Evolutionary conservation across 441 rosid genomes (phyloP).

Genomic region (Daphne laureola): DNA sequence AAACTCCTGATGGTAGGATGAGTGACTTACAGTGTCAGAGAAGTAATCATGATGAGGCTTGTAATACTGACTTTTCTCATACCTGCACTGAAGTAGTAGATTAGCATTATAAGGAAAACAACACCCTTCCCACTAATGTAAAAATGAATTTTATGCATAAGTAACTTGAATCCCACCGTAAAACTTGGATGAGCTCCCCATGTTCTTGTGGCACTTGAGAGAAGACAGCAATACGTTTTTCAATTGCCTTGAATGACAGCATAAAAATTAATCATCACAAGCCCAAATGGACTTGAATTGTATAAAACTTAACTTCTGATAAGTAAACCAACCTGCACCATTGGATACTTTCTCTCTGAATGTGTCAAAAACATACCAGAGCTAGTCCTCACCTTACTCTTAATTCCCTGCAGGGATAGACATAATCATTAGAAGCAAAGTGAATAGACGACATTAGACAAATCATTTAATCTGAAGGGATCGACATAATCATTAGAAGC

Average conservation of each 20-base stretch:
- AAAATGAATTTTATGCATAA: slow-evolving; percentile 11
- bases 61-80: slow-evolving; percentile 77
- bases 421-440: not conserved
- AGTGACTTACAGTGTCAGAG: slow-evolving; percentile 67
- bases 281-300: no score
- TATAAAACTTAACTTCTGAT: no score
- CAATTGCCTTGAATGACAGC: slow-evolving; percentile 57
- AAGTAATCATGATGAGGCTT: slow-evolving; percentile 94
- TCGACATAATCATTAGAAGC: not conserved
- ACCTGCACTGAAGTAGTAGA: slow-evolving; percentile 87
- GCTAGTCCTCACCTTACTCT: slow-evolving; percentile 90
- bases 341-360: slow-evolving; percentile 61
- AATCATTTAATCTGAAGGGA: slow-evolving; percentile 25
- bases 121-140: slow-evolving; percentile 23
- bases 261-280: no score
- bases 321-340: slow-evolving; percentile 54
- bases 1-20: not conserved
- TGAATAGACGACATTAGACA: not conserved
- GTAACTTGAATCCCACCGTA: slow-evolving; percentile 48
- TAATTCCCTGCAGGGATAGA: slow-evolving; percentile 52
- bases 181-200: slow-evolving; percentile 91
- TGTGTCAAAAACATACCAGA: slow-evolving; percentile 85
- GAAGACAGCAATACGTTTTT: slow-evolving; percentile 82
- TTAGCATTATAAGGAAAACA: slow-evolving; percentile 38
- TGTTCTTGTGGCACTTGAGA: slow-evolving; percentile 91